Base-by-base conservation (phyloP, 805 yeast genomes). In the Myxozyma geophila region DNA sequence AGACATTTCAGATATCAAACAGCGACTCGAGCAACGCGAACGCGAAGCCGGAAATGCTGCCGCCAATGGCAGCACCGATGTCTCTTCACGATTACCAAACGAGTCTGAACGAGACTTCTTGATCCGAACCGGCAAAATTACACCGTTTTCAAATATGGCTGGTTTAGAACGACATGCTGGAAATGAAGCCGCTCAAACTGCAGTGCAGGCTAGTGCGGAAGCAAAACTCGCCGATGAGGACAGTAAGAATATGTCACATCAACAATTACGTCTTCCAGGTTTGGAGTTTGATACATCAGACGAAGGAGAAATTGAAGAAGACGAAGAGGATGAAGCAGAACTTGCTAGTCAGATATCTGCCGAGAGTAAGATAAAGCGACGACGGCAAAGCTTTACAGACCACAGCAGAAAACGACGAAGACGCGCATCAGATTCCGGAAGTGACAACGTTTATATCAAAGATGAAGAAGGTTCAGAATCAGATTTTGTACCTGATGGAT, bases 121-220 rank as follows among this genome's bases (percentile, higher is more conserved):
- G 64, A 84, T 95, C 0, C 81, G 99, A 67, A 92, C 93, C 0
- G 99, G 99, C 36, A 87, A 91, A 74, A 85, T 92, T 60, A 95
- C 99, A 0, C 98, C 98, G 0, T 95, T 95, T 79, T 96, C 97
- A 10, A 83, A 84, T 37, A 77, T 84, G 21, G 80, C 81, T 47
- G 87, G 85, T 1, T 88, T 90, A 69, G 80, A 78, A 17, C 80
- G 80, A 46, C 70, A 68, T 12, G 70, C 72, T 3, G 81, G 77
- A 1, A 36, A 15, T 21, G 62, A 44, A 13, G 62, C 59, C 56
- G 68, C 62, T 33, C 68, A 43, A 43, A 68, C 60, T 36, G 55
- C 43, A 10, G 35, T 33, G 46, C 28, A 36, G 50, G 49, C 49
- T 36, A 47, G 13, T 17, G 17, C 55, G 7, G 33, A 39, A 33